Conservation (phyloP, 1,139 yeast genomes). For the Suhomyces coccinellae region DNA sequence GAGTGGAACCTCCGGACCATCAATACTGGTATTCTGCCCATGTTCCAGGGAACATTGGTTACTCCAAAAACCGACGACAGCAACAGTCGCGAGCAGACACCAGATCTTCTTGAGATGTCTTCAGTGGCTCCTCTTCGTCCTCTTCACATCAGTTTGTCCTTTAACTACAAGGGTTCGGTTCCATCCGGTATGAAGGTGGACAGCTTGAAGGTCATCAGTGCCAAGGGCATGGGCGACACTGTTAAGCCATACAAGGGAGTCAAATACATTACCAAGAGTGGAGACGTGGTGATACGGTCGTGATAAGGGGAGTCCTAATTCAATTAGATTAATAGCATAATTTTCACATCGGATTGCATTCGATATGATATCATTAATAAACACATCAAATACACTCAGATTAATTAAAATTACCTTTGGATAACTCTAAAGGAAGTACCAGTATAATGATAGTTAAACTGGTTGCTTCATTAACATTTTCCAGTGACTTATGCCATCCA, state of each 20-base stretch:
- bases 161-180: constrained; percentile 64
- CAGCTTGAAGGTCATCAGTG: constrained; percentile 57
- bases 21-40: constrained; percentile 67
- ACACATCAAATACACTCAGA: too few species aligned
- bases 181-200: constrained; percentile 78
- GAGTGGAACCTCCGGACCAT: constrained; percentile 69
- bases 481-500: too few species aligned
- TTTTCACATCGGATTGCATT: too few species aligned
- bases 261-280: constrained; percentile 70
- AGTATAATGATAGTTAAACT: too few species aligned
- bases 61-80: constrained; percentile 17
- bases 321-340: too few species aligned
- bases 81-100: constrained; percentile 6
- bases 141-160: constrained; percentile 51
- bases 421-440: too few species aligned
- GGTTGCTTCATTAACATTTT: too few species aligned
- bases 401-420: too few species aligned
- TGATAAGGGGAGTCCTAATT: neutral
- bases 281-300: constrained; percentile 49
- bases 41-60: constrained; percentile 57
- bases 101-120: constrained; percentile 10
- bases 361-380: too few species aligned
- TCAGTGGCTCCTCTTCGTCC: constrained; percentile 42
- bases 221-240: constrained; percentile 59
- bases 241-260: constrained; percentile 91